These are phyloP conservation scores for Populus nigra DNA, from an alignment of 345 rosid species.

Conservation along the genomic window DNA sequence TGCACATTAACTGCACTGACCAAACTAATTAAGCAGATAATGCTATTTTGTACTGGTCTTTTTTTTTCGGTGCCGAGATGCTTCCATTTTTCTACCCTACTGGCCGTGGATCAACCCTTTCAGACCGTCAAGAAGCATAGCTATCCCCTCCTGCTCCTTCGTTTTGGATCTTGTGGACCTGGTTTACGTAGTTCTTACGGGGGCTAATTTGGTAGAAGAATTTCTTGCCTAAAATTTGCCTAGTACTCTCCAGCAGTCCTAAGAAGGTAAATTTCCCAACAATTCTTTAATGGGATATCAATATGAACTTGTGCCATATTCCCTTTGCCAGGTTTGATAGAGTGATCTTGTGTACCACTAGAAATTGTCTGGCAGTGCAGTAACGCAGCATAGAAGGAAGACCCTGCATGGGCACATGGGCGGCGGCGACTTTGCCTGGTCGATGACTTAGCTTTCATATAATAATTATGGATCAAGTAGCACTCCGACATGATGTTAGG, in stretches of 20 bases:
- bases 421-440: slow-evolving; percentile 5
- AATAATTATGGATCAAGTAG: not conserved
- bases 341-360: not conserved
- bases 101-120: not conserved
- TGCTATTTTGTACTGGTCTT: not conserved
- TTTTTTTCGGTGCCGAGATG: not conserved
- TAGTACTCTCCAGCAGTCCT: not conserved
- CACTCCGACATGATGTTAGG: not conserved
- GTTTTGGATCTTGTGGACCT: not conserved
- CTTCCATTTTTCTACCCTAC: not conserved
- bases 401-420: slow-evolving; percentile 9
- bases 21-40: not conserved
- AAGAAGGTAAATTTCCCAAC: not conserved
- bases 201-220: not conserved
- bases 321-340: not conserved
- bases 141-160: not conserved
- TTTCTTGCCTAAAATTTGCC: slow-evolving; percentile 12
- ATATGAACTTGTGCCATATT: not conserved
- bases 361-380: slow-evolving; percentile 4
- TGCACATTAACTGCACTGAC: not conserved
- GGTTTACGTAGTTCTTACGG: not conserved
- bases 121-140: not conserved
- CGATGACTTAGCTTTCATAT: not conserved
- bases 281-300: not conserved
- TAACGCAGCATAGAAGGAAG: not conserved